Evolutionary conservation across 148 eudicot species (phyloP).

Genomic region (Spergularia marina): DNA sequence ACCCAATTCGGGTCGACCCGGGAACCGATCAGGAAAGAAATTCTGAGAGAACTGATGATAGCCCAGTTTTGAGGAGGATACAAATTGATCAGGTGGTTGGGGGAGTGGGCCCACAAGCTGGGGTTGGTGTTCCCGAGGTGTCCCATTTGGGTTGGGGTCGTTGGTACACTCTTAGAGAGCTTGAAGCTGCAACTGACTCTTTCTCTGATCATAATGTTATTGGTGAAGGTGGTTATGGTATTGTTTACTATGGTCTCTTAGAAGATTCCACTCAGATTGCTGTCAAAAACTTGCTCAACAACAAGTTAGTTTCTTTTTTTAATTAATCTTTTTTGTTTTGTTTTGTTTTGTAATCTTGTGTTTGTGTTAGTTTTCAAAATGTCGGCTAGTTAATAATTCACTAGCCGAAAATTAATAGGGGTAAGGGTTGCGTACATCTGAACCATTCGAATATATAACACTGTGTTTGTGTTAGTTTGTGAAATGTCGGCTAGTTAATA

Average conservation of each 20-base stretch:
- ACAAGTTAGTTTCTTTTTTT: constrained; percentile 35
- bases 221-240: constrained; percentile 83
- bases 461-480: not conserved
- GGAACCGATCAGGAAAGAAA: constrained; percentile 23
- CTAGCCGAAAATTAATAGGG: not conserved
- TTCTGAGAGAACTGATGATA: constrained; percentile 23
- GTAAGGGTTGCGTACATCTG: constrained; percentile 3
- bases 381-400: not conserved
- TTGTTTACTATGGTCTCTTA: constrained; percentile 62
- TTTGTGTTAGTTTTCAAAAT: not conserved
- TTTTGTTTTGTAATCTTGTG: not conserved
- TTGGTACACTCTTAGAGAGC: constrained; percentile 77
- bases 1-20: constrained; percentile 16
- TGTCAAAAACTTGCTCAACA: constrained; percentile 71
- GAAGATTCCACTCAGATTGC: constrained; percentile 55
- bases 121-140: constrained; percentile 43
- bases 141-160: constrained; percentile 85
- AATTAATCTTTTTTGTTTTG: not conserved
- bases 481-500: not conserved
- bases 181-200: constrained; percentile 54
- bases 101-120: constrained; percentile 17
- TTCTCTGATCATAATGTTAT: constrained; percentile 62
- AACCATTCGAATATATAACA: not conserved
- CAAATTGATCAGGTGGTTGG: constrained; percentile 34
- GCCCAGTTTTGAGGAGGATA: constrained; percentile 28